A percentile compares a stretch with the other conserved stretches of the same genome.
These are phyloP conservation scores for Coemansia erecta DNA, from an alignment of 192 early-diverging fungal genomes.

Conservation along the genomic window DNA sequence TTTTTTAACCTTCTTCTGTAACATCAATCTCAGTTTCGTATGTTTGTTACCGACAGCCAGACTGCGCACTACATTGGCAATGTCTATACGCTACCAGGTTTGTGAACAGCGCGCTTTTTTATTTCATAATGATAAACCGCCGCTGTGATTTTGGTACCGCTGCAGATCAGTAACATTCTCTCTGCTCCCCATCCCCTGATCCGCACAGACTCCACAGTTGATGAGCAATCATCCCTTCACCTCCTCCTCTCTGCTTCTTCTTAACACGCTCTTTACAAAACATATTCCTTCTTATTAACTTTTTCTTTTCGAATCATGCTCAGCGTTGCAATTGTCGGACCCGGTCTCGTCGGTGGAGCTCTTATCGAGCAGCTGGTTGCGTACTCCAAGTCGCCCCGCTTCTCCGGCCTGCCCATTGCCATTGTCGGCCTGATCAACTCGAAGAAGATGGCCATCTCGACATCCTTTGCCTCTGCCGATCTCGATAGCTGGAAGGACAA, in stretches of 20 bases:
- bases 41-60: neutral
- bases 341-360: slow-evolving; percentile 92
- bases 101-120: neutral
- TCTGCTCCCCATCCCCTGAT: too few species aligned
- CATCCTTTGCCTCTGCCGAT: slow-evolving; percentile 46
- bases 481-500: slow-evolving; percentile 54
- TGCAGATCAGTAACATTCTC: too few species aligned
- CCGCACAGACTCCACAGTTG: too few species aligned
- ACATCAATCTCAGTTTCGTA: neutral
- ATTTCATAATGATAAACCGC: neutral
- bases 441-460: slow-evolving; percentile 59
- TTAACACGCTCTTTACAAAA: neutral
- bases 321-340: slow-evolving; percentile 89
- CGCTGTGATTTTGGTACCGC: too few species aligned
- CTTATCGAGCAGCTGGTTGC: slow-evolving; percentile 77
- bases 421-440: slow-evolving; percentile 83
- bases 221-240: slow-evolving; percentile 2
- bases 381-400: slow-evolving; percentile 46
- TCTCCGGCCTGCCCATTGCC: slow-evolving; percentile 56
- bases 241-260: neutral
- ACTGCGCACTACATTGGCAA: too few species aligned
- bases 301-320: slow-evolving; percentile 39
- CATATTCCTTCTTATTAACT: neutral
- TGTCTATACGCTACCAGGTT: neutral
- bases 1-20: neutral